Evolutionary conservation across 2,329 filamentous ascomycete genomes (phyloP).

Genomic region (Fusarium papillatum): DNA sequence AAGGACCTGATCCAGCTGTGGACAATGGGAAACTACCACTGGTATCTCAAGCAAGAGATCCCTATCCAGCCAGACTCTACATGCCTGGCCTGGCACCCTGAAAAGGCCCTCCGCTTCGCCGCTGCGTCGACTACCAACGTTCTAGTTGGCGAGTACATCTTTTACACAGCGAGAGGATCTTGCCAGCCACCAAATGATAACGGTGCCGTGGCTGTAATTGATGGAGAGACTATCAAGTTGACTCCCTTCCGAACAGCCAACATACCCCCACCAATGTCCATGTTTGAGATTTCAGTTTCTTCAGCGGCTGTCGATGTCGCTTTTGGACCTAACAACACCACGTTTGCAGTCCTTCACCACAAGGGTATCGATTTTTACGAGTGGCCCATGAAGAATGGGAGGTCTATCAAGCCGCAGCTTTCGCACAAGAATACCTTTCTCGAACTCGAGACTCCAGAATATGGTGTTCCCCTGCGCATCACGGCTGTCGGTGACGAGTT

Average conservation of each 20-base stretch:
- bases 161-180: constrained; percentile 77
- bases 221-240: constrained; percentile 83
- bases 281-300: constrained; percentile 77
- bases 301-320: constrained; percentile 80
- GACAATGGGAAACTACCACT: constrained; percentile 98
- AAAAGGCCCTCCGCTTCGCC: constrained; percentile 81
- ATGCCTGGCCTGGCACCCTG: constrained; percentile 83
- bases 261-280: constrained; percentile 92
- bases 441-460: constrained; percentile 41
- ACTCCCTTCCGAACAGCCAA: constrained; percentile 89
- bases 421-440: constrained; percentile 55
- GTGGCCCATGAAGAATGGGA: constrained; percentile 74
- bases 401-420: constrained; percentile 59
- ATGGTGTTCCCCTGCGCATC: constrained; percentile 23
- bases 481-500: constrained; percentile 43
- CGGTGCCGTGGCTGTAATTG: constrained; percentile 86
- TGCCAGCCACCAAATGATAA: constrained; percentile 79
- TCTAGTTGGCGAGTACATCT: constrained; percentile 75
- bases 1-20: constrained; percentile 87
- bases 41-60: constrained; percentile 96
- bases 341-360: constrained; percentile 80
- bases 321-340: constrained; percentile 74
- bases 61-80: constrained; percentile 52
- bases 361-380: constrained; percentile 76
- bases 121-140: constrained; percentile 65